Conservation (phyloP, 2,329 filamentous ascomycete genomes). For the Talaromyces sp. region DNA sequence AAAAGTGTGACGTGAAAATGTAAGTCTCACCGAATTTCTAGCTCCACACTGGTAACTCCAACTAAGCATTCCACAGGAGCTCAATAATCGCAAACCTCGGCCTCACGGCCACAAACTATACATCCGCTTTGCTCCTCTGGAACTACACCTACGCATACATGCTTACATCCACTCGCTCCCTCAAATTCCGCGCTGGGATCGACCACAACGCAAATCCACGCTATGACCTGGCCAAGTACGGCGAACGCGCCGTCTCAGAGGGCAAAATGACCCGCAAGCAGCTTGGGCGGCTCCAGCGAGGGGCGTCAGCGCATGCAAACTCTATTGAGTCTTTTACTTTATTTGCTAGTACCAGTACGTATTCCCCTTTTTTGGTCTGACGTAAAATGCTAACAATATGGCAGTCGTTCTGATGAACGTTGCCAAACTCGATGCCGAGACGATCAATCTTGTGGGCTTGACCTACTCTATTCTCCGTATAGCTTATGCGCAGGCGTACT, state of each 20-base stretch:
- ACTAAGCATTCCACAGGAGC: background rate
- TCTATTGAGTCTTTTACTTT: slow-evolving; percentile 42
- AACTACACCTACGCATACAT: slow-evolving; percentile 41
- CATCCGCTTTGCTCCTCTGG: background rate
- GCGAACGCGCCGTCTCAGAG: slow-evolving; percentile 40
- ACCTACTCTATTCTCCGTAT: slow-evolving; percentile 37
- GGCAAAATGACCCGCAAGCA: slow-evolving; percentile 44
- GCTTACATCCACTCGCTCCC: slow-evolving; percentile 42
- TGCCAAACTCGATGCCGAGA: slow-evolving; percentile 32
- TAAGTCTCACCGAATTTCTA: background rate
- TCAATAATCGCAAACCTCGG: slow-evolving; percentile 7
- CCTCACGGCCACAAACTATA: slow-evolving; percentile 10
- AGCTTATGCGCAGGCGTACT: slow-evolving; percentile 33
- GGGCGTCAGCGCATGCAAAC: slow-evolving; percentile 48
- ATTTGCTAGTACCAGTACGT: slow-evolving; percentile 35
- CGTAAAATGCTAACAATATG: background rate
- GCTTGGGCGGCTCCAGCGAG: slow-evolving; percentile 43
- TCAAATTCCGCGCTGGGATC: slow-evolving; percentile 43
- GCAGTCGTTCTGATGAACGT: slow-evolving; percentile 34
- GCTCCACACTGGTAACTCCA: background rate
- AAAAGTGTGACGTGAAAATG: background rate
- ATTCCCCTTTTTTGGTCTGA: background rate
- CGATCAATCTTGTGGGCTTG: slow-evolving; percentile 36
- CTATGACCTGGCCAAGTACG: slow-evolving; percentile 47
- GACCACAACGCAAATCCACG: slow-evolving; percentile 50